A percentile compares a stretch with the other conserved stretches of the same genome.
These are phyloP conservation scores for Gnetum montanum DNA, from an alignment of 75 land plant species.

Conservation along the genomic window DNA sequence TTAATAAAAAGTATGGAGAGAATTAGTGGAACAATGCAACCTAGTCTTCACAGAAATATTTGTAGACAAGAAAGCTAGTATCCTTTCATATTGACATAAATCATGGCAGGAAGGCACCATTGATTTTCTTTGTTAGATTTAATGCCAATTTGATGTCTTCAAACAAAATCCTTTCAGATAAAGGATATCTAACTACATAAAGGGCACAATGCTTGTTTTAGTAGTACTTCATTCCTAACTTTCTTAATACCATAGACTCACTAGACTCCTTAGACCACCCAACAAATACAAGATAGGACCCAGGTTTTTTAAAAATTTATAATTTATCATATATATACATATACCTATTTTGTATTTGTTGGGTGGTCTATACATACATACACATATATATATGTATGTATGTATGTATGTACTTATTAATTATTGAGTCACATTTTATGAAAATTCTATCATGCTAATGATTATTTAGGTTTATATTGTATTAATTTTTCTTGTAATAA, in stretches of 20 bases:
- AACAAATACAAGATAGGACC: conserved; percentile 70
- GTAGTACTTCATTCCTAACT: conserved; percentile 92
- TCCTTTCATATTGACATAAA: conserved; percentile 92
- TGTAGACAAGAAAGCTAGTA: conserved; percentile 77
- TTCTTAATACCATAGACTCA: conserved; percentile 33
- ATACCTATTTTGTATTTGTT: no score
- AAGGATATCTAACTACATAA: conserved; percentile 50
- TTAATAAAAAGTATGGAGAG: conserved; percentile 80
- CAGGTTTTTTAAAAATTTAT: no score
- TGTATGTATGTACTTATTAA: no score
- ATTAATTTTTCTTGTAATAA: no score
- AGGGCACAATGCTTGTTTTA: conserved; percentile 87
- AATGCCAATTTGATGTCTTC: conserved; percentile 15
- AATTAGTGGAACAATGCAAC: conserved; percentile 78
- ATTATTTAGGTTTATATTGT: no score
- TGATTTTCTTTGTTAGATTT: conserved; percentile 51
- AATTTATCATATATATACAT: no score
- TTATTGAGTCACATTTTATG: no score
- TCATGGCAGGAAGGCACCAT: conserved; percentile 77
- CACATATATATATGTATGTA: no score
- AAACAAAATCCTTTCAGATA: conserved; percentile 1
- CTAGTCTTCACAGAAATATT: conserved; percentile 71
- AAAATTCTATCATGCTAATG: no score
- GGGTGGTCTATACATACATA: no score
- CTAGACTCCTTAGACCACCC: conserved; percentile 65